Conservation (phyloP, 768 basidiomycete genomes). For the Lactarius evosmus region DNA sequence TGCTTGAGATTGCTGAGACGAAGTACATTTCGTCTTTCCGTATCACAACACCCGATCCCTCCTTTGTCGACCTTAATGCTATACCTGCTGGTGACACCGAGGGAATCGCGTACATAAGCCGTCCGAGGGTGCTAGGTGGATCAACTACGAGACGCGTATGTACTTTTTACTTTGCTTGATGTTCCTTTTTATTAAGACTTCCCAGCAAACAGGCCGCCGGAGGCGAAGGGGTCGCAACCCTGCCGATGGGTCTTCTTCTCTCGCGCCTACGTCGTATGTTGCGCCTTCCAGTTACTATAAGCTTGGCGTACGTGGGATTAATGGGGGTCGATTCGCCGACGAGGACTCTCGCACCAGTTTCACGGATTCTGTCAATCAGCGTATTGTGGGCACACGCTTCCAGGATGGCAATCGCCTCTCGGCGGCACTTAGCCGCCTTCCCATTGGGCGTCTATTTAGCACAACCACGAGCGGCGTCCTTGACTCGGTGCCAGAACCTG, state of each 20-base stretch:
- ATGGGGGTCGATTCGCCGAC: constrained; percentile 54
- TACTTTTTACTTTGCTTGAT: not conserved
- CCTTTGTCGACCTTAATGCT: constrained; percentile 54
- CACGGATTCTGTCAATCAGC: constrained; percentile 57
- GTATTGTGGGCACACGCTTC: constrained; percentile 65
- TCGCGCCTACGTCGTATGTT: constrained; percentile 73
- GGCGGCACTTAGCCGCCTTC: constrained; percentile 52
- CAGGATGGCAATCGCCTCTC: constrained; percentile 68
- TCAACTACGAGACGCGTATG: constrained; percentile 29
- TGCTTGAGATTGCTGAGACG: constrained; percentile 76
- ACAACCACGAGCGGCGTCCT: constrained; percentile 50
- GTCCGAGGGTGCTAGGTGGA: constrained; percentile 53
- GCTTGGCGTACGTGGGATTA: constrained; percentile 60
- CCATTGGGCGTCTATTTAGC: constrained; percentile 55
- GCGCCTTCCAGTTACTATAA: constrained; percentile 80
- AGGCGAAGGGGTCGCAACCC: constrained; percentile 54
- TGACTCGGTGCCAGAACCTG: constrained; percentile 32
- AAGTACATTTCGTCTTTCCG: constrained; percentile 75
- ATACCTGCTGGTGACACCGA: constrained; percentile 35
- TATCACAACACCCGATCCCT: constrained; percentile 69
- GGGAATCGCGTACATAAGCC: constrained; percentile 59
- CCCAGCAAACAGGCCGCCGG: constrained; percentile 38
- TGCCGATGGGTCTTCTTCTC: constrained; percentile 64
- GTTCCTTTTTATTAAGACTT: constrained; percentile 4
- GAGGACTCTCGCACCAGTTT: constrained; percentile 43